Conservation (phyloP, 2,329 filamentous ascomycete genomes). For the Monosporascus sp. region DNA sequence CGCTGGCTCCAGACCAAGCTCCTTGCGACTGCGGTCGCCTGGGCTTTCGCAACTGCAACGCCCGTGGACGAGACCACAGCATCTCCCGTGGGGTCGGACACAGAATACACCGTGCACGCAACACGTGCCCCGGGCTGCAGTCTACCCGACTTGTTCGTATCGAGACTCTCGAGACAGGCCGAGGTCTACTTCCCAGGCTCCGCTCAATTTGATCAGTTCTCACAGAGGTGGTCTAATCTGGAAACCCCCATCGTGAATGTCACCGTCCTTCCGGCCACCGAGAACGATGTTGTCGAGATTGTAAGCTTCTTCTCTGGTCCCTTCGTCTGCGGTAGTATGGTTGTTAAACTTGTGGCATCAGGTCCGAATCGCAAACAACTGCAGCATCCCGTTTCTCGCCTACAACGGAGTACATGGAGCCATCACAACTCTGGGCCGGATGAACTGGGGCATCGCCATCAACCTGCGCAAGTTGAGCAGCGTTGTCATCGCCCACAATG, state of each 20-base stretch:
- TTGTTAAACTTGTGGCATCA: conserved; percentile 12
- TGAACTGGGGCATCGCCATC: conserved; percentile 47
- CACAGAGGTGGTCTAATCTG: conserved; percentile 27
- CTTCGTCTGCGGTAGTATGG: not conserved
- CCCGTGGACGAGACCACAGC: too few relatives aligned
- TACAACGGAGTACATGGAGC: conserved; percentile 48
- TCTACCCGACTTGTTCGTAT: not conserved
- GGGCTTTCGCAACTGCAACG: not conserved
- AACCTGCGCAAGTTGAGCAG: conserved; percentile 38
- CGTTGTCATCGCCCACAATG: conserved; percentile 36
- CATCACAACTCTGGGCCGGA: conserved; percentile 41
- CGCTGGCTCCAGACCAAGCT: conserved; percentile 2
- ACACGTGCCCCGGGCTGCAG: not conserved
- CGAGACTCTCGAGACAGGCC: not conserved
- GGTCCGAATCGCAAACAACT: conserved; percentile 43
- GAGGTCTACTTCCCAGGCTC: conserved; percentile 25
- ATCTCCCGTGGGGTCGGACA: too few relatives aligned
- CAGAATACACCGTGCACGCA: too few relatives aligned
- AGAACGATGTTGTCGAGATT: conserved; percentile 31
- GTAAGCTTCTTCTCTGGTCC: conserved; percentile 19
- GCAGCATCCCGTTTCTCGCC: conserved; percentile 45
- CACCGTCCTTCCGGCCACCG: conserved; percentile 29
- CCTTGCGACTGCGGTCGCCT: not conserved
- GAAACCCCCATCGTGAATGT: conserved; percentile 27
- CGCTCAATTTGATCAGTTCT: conserved; percentile 20